A percentile compares a stretch with the other conserved stretches of the same genome.
phyloP scores from a whole-genome alignment of 2,329 filamentous ascomycete species.

The Colletotrichum sp. region DNA sequence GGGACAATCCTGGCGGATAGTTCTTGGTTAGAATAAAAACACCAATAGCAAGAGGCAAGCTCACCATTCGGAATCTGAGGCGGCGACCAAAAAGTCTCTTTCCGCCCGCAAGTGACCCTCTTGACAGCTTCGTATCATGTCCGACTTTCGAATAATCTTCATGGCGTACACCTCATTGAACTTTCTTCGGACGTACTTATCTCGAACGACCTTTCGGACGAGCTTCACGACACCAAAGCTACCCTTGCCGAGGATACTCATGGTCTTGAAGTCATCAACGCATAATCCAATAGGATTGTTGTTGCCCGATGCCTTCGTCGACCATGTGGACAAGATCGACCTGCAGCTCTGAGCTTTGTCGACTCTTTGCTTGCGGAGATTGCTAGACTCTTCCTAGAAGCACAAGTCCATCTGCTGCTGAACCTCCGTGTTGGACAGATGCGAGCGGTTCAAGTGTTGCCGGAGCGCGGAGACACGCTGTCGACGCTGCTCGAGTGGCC shows the following conservation, averaged over 20 bases:
- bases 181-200: not conserved
- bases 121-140: constrained; percentile 90
- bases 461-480: constrained; percentile 69
- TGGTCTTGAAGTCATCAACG: constrained; percentile 71
- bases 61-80: constrained; percentile 83
- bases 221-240: constrained; percentile 93
- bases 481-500: constrained; percentile 65
- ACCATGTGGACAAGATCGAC: not conserved
- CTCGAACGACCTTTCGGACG: constrained; percentile 66
- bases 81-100: constrained; percentile 87
- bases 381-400: constrained; percentile 63
- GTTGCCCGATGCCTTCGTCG: not conserved
- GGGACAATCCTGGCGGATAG: constrained; percentile 75
- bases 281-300: not conserved
- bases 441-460: constrained; percentile 59
- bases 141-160: constrained; percentile 95
- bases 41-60: not conserved
- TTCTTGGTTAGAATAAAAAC: constrained; percentile 6
- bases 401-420: constrained; percentile 48
- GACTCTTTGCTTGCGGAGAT: constrained; percentile 4
- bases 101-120: constrained; percentile 93
- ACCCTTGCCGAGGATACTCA: constrained; percentile 87
- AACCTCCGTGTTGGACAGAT: constrained; percentile 49
- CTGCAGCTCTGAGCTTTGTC: not conserved
- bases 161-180: constrained; percentile 78